These are phyloP conservation scores for Straminergon stramineum DNA, from an alignment of 225 moss, liverwort and hornwort genomes.

Conservation along the genomic window DNA sequence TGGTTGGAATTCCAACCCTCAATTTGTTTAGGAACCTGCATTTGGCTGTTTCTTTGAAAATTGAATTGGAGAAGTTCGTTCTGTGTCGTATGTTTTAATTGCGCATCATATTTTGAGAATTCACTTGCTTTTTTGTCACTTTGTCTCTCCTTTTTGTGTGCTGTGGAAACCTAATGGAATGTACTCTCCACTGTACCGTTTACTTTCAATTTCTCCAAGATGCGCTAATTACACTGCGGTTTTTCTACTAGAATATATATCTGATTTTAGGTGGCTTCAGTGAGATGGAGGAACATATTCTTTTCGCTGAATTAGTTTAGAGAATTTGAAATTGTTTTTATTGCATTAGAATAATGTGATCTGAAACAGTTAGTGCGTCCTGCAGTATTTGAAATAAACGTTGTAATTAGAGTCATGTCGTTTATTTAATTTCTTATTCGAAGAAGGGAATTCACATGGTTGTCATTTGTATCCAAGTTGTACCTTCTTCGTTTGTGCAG, in stretches of 20 bases:
- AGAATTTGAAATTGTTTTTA: neutral
- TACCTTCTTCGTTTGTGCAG: conserved; percentile 15
- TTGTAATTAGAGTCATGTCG: neutral
- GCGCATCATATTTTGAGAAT: neutral
- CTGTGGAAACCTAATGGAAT: neutral
- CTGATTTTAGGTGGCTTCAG: neutral
- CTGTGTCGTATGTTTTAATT: neutral
- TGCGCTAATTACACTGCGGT: neutral
- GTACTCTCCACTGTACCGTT: neutral
- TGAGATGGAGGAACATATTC: neutral
- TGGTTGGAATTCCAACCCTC: neutral
- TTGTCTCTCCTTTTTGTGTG: neutral
- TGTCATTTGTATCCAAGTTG: neutral
- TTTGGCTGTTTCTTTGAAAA: neutral
- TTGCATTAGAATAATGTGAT: neutral
- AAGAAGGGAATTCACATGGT: neutral
- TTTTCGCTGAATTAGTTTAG: neutral
- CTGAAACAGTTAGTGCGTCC: neutral
- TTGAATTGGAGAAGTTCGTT: neutral
- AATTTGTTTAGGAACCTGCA: neutral
- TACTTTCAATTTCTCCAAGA: neutral
- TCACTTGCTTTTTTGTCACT: neutral
- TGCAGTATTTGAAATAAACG: neutral
- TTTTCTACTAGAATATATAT: neutral
- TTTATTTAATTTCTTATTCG: neutral